Conservation (phyloP, 2,329 filamentous ascomycete species). For the Penicillium freii region DNA sequence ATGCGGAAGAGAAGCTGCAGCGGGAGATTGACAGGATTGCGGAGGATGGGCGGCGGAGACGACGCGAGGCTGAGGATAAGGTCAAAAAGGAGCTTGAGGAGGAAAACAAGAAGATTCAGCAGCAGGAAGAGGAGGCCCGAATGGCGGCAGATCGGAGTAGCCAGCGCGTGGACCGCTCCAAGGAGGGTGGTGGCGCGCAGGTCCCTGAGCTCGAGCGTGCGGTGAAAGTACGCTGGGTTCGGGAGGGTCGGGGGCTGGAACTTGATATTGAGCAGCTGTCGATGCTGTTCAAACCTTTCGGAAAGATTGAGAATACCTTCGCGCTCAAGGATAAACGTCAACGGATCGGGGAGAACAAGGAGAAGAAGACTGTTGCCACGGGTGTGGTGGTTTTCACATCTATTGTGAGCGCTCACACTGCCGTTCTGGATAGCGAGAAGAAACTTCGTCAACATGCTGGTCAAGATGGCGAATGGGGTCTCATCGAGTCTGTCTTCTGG, state of each 20-base stretch:
- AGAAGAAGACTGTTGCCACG: slow-evolving; percentile 53
- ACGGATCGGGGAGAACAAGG: slow-evolving; percentile 49
- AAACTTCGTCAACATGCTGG: slow-evolving; percentile 28
- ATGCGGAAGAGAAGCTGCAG: slow-evolving; percentile 52
- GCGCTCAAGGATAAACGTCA: slow-evolving; percentile 58
- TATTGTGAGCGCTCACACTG: slow-evolving; percentile 57
- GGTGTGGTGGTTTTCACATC: slow-evolving; percentile 58
- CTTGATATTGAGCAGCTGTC: slow-evolving; percentile 51
- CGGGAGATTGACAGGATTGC: slow-evolving; percentile 54
- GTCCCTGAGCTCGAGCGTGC: slow-evolving; percentile 57
- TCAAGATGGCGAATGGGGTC: slow-evolving; percentile 42
- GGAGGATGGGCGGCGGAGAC: slow-evolving; percentile 53
- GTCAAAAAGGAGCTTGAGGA: slow-evolving; percentile 47
- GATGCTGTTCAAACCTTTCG: slow-evolving; percentile 53
- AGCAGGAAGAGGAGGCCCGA: slow-evolving; percentile 46
- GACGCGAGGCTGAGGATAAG: slow-evolving; percentile 49
- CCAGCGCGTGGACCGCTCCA: slow-evolving; percentile 35
- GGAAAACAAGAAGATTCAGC: slow-evolving; percentile 36
- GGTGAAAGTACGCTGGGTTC: slow-evolving; percentile 56
- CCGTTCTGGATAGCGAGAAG: slow-evolving; percentile 52
- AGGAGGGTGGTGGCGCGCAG: slow-evolving; percentile 40
- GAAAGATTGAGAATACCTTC: slow-evolving; percentile 56
- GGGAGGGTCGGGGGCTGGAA: slow-evolving; percentile 46
- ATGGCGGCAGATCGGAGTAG: slow-evolving; percentile 35
- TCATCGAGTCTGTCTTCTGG: slow-evolving; percentile 57